Evolutionary conservation across 2,329 filamentous ascomycete genomes (phyloP).

Genomic region (Cladosporium sphaerospermum): DNA sequence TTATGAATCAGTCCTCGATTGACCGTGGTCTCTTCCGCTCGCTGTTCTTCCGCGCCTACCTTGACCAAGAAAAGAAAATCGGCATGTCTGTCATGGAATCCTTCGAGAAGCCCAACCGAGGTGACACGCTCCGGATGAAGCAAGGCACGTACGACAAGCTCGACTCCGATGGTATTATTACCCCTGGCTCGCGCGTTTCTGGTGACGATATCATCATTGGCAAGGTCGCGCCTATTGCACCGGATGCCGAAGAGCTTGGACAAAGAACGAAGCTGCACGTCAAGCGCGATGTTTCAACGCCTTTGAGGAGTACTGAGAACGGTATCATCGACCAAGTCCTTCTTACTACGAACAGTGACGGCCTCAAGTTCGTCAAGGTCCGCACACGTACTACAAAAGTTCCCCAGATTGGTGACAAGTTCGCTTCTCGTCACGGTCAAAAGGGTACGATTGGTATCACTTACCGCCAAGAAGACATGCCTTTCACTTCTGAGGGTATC

Average conservation of each 20-base stretch:
- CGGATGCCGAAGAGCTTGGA: slow-evolving; percentile 87
- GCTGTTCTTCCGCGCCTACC: slow-evolving; percentile 96
- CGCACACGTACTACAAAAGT: slow-evolving; percentile 96
- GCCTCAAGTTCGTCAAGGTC: slow-evolving; percentile 93
- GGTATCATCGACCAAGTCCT: slow-evolving; percentile 94
- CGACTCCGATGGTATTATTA: slow-evolving; percentile 91
- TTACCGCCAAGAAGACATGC: slow-evolving; percentile 97
- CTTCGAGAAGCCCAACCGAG: slow-evolving; percentile 90
- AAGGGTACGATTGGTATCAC: slow-evolving; percentile 99
- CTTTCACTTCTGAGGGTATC: slow-evolving; percentile 86
- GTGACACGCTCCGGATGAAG: slow-evolving; percentile 85
- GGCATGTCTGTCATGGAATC: slow-evolving; percentile 87
- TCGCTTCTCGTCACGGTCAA: slow-evolving; percentile 96
- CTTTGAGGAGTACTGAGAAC: slow-evolving; percentile 88
- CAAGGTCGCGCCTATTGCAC: slow-evolving; percentile 91
- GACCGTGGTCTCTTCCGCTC: slow-evolving; percentile 95
- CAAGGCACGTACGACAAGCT: slow-evolving; percentile 69
- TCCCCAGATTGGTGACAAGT: slow-evolving; percentile 98
- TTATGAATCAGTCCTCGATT: slow-evolving; percentile 99
- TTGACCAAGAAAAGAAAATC: slow-evolving; percentile 92
- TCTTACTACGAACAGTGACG: slow-evolving; percentile 89
- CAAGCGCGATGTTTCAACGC: slow-evolving; percentile 93
- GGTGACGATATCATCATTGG: slow-evolving; percentile 99
- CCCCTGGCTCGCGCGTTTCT: slow-evolving; percentile 87
- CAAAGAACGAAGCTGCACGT: slow-evolving; percentile 84